Evolutionary conservation across 805 yeast genomes (phyloP), one percentile per base, ranked within the genome.

Genomic region (Hanseniaspora nectarophila): DNA sequence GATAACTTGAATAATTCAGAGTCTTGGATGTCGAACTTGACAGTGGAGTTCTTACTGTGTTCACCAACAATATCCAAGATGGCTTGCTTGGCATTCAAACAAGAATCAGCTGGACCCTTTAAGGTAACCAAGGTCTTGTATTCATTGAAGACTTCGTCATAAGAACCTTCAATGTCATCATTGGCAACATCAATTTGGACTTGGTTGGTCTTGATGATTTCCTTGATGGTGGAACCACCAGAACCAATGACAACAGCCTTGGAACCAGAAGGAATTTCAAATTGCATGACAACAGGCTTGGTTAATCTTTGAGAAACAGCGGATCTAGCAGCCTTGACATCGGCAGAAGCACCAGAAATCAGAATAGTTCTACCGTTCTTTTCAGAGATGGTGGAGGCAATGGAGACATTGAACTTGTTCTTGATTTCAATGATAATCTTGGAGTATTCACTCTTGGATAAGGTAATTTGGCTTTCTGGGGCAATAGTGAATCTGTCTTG

Each of bases 71-170:
- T 83, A 20, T 76, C 78, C 61, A 77, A 58, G 57, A 90, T 87
- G 62, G 73, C 78, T 33, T 69, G 65, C 62, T 82, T 82, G 29
- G 97, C 96, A 46, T 74, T 73, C 56, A 73, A 75, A 59, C 85
- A 84, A 52, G 95, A 88, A 63, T 85, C 94, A 55, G 77, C 74
- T 62, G 88, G 95, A 68, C 97, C 97, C 55, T 78, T 82, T 53
- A 89, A 70, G 26, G 78, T 68, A 51, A 89, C 81, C 32, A 72
- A 70, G 31, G 83, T 73, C n/a, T 76, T 64, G 45, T 72, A 77
- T 34, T 81, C 81, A 60, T 76, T 77, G 48, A 78, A 65, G 56
- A 81, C 86, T 31, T 75, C 81, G 53, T 72, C 77, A 34, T 63
- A 72, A 37, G 73, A 68, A 42, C 65, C 67, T 26, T 67, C 63